A percentile compares a stretch with the other conserved stretches of the same genome.
Evolutionary conservation across 495 filamentous ascomycete genomes (phyloP).

Genomic region (Aspergillus nidulans): DNA sequence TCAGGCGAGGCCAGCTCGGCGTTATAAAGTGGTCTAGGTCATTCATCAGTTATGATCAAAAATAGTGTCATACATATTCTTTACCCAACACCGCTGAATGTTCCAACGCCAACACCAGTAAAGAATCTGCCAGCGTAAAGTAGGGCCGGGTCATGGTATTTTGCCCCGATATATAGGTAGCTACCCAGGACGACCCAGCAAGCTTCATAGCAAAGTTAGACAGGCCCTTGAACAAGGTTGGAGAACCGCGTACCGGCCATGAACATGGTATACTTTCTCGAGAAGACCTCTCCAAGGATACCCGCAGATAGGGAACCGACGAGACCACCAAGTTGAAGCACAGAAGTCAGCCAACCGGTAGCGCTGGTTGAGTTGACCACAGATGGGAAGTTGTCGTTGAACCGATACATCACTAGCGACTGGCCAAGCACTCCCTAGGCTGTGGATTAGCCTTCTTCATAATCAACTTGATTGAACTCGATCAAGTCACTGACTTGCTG

Average conservation of each 20-base stretch:
- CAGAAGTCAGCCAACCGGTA: constrained; percentile 41
- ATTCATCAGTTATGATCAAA: neutral
- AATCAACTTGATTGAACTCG: too few relatives aligned
- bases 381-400: constrained; percentile 39
- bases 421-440: constrained; percentile 41
- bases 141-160: constrained; percentile 58
- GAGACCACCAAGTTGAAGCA: constrained; percentile 78
- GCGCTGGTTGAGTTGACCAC: constrained; percentile 36
- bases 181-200: constrained; percentile 65
- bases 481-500: too few relatives aligned
- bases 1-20: constrained; percentile 72
- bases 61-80: constrained; percentile 46
- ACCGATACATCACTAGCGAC: constrained; percentile 39
- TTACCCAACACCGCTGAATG: constrained; percentile 48
- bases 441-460: too few relatives aligned
- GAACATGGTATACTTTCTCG: constrained; percentile 66
- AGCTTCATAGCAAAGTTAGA: too few relatives aligned
- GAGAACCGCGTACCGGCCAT: constrained; percentile 42
- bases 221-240: too few relatives aligned
- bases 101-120: constrained; percentile 66
- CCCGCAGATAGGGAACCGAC: constrained; percentile 60
- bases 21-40: constrained; percentile 65
- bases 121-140: constrained; percentile 62
- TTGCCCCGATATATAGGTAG: constrained; percentile 48
- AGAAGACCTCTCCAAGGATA: constrained; percentile 56